These are phyloP conservation scores for Torulaspora franciscae DNA, from an alignment of 805 yeast species.

Conservation along the genomic window DNA sequence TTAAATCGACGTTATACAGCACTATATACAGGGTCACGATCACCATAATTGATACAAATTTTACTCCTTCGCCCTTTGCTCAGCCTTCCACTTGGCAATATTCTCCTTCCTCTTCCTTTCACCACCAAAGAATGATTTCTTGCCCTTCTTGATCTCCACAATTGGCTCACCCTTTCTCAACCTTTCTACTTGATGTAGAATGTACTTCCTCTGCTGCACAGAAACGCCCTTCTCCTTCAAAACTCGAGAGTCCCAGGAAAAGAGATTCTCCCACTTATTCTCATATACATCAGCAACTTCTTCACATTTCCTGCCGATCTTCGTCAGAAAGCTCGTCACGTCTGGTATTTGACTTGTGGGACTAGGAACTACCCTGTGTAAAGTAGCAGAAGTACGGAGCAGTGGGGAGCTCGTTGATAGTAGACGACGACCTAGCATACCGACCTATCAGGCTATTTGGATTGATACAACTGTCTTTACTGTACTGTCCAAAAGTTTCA, in stretches of 20 bases:
- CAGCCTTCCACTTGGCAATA: slow-evolving; percentile 55
- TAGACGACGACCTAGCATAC: slow-evolving; percentile 16
- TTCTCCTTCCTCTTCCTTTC: slow-evolving; percentile 72
- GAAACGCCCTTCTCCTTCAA: slow-evolving; percentile 79
- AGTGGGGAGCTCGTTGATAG: slow-evolving; percentile 8
- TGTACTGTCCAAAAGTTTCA: background rate
- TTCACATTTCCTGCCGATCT: slow-evolving; percentile 68
- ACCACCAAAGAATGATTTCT: slow-evolving; percentile 74
- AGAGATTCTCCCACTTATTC: slow-evolving; percentile 62
- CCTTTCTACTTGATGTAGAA: slow-evolving; percentile 67
- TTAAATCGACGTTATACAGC: slow-evolving; percentile 1
- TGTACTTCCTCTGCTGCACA: slow-evolving; percentile 62
- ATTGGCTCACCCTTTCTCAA: slow-evolving; percentile 54
- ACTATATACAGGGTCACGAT: slow-evolving; percentile 2
- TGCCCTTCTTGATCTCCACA: slow-evolving; percentile 56
- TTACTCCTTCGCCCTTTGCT: slow-evolving; percentile 38
- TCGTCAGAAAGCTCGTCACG: slow-evolving; percentile 63
- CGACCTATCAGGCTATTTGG: background rate
- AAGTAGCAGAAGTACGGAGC: slow-evolving; percentile 12
- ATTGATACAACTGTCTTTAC: background rate
- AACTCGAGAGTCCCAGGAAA: slow-evolving; percentile 47
- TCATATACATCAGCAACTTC: slow-evolving; percentile 71
- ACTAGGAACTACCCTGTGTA: slow-evolving; percentile 36
- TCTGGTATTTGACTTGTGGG: slow-evolving; percentile 60
- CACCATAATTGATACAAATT: background rate